phyloP scores from a whole-genome alignment of 805 yeast species.

The Hanseniaspora mollemarum region DNA sequence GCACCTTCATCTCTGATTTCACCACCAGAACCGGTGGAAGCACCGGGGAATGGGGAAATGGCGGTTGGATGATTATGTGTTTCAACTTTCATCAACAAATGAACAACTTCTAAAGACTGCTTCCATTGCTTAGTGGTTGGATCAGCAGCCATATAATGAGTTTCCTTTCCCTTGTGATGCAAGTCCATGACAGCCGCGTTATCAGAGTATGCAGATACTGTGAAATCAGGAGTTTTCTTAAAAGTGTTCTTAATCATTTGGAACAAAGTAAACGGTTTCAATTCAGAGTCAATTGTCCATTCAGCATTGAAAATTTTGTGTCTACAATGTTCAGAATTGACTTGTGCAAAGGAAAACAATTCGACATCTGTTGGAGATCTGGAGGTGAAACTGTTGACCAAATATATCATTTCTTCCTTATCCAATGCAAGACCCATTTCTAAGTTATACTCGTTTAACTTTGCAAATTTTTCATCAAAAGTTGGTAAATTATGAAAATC shows the following conservation, averaged over 20 bases:
- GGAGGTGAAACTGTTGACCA: constrained; percentile 68
- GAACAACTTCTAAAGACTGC: constrained; percentile 64
- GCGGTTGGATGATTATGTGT: constrained; percentile 99
- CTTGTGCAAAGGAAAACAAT: constrained; percentile 98
- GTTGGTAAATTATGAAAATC: constrained; percentile 18
- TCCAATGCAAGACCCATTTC: constrained; percentile 89
- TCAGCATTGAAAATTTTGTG: constrained; percentile 97
- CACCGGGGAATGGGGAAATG: constrained; percentile 98
- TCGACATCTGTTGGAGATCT: constrained; percentile 97
- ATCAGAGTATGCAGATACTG: constrained; percentile 90
- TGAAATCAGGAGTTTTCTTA: constrained; percentile 61
- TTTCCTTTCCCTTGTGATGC: constrained; percentile 46
- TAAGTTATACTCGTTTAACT: constrained; percentile 64
- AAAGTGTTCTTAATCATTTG: constrained; percentile 95
- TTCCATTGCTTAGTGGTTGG: constrained; percentile 59
- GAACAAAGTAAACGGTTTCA: constrained; percentile 66
- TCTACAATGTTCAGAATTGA: constrained; percentile 97
- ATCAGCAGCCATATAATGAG: constrained; percentile 72
- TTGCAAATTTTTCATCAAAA: constrained; percentile 34
- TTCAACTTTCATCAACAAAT: constrained; percentile 88
- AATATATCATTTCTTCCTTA: constrained; percentile 80
- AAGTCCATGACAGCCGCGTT: constrained; percentile 81
- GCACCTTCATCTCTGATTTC: constrained; percentile 99
- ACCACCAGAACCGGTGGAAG: constrained; percentile 99
- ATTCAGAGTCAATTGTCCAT: constrained; percentile 84